Percentiles rank a stretch among this genome's conserved stretches.
Evolutionary conservation across 345 rosid species (phyloP).

Genomic region (Gossypium herbaceum): DNA sequence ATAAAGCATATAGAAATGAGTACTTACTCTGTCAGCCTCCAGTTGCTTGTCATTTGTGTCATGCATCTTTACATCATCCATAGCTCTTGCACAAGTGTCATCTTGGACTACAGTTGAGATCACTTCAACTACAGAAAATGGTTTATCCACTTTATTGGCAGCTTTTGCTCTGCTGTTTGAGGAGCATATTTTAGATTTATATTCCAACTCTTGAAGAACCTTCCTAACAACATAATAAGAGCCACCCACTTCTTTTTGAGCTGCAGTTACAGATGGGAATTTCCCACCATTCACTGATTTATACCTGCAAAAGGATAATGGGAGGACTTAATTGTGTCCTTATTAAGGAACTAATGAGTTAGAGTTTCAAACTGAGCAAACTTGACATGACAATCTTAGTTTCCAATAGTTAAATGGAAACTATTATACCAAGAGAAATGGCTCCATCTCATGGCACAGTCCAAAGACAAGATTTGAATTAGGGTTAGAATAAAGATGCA

Average conservation of each 20-base stretch:
- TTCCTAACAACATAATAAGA: constrained; percentile 27
- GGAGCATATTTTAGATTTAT: constrained; percentile 24
- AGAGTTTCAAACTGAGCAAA: neutral
- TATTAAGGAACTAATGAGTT: neutral
- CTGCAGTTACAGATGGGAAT: constrained; percentile 30
- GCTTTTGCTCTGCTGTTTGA: constrained; percentile 10
- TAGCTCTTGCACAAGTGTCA: constrained; percentile 2
- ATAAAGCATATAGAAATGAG: neutral
- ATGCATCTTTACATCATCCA: constrained; percentile 11
- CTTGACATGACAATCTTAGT: neutral
- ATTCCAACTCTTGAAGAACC: constrained; percentile 39
- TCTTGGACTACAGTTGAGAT: constrained; percentile 14
- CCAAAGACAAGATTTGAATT: neutral
- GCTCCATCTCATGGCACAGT: neutral
- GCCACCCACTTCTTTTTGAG: constrained; percentile 42
- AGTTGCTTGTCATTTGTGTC: constrained; percentile 16
- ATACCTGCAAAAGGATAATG: constrained; percentile 31
- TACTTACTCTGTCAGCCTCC: constrained; percentile 20
- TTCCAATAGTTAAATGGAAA: neutral
- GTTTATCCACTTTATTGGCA: constrained; percentile 1
- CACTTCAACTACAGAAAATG: constrained; percentile 10
- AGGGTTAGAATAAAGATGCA: neutral
- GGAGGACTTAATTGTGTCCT: neutral
- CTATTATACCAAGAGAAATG: neutral
- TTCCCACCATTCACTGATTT: constrained; percentile 35